Base-by-base conservation (phyloP, 2,329 filamentous ascomycete species). In the Penicillium concentricum region DNA sequence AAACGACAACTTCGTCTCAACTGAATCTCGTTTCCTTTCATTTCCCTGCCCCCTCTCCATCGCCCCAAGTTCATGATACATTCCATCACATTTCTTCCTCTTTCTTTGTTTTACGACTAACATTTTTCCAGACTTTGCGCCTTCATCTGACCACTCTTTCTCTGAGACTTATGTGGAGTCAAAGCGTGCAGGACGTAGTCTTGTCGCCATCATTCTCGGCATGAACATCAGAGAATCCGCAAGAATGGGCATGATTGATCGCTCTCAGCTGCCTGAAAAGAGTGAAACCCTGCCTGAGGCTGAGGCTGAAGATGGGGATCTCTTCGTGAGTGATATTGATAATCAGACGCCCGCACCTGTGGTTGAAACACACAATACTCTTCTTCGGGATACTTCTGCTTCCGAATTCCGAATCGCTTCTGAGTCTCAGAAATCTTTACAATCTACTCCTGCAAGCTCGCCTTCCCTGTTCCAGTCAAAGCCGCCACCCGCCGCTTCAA, bases 161-260 rank as follows among this genome's bases (percentile, higher is more conserved):
- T 85, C 83, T 0, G 70, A 79, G 20, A 73, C 63, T 5, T 74
- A 82, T 49, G 85, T 87, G 16, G 85, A 87, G 66, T 72, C 73
- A 26, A 88, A 88, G 69, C 79, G 84, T 38, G 75, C 78, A 54
- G 78, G 79, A 22, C 78, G 85, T 62, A 80, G 76, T 2, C 69
- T 85, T n/a, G 79, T 80, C 22, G 81, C 84, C 9, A 72, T 87
- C 28, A 81, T 87, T 51, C 78, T 82, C 64, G 84, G 84, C 15
- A 72, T 85, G 67, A 79, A 73, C 43, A 78, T 86, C 44, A 73
- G 73, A 43, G 76, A 82, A 63, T 82, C 85, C 18, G 76, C 74
- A 41, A 72, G 68, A 16, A 69, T 77, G 43, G 80, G 79, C 9
- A 76, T 84, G 72, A 71, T 86, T 41, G 76, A 80, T n/a, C 72